Conservation (phyloP, 2,329 filamentous ascomycete species). For the Sclerotinia sclerotiorum region DNA sequence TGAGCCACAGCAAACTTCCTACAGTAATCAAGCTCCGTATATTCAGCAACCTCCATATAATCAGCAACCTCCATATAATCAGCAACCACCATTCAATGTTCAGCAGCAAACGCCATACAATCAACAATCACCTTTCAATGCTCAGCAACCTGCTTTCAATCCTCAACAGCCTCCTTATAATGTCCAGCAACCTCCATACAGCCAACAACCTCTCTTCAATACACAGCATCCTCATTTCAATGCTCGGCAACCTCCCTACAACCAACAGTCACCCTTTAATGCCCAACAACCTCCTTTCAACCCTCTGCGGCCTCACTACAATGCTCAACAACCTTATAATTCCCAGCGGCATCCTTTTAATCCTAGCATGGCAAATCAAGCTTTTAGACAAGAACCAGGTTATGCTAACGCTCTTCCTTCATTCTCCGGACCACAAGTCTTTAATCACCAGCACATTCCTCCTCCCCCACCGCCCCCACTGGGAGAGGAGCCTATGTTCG, state of each 20-base stretch:
- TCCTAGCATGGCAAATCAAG: conserved; percentile 19
- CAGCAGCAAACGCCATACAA: too few relatives aligned
- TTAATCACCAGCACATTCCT: conserved; percentile 19
- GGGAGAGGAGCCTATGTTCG: conserved; percentile 13
- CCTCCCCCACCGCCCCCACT: conserved; percentile 10
- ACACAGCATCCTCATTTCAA: conserved; percentile 26
- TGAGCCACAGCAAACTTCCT: conserved; percentile 1
- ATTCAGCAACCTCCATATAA: conserved; percentile 25
- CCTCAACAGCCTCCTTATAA: conserved; percentile 35
- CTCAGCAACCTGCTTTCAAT: conserved; percentile 31
- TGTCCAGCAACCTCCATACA: conserved; percentile 11
- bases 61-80: conserved; percentile 27
- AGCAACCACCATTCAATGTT: conserved; percentile 39
- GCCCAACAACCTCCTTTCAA: conserved; percentile 38
- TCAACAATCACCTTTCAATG: conserved; percentile 34
- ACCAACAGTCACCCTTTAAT: conserved; percentile 23
- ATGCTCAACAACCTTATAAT: conserved; percentile 6
- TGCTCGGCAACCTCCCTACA: not conserved
- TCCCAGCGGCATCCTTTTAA: conserved; percentile 2
- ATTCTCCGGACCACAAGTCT: conserved; percentile 31
- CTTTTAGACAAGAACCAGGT: conserved; percentile 38
- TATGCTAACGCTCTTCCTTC: conserved; percentile 37
- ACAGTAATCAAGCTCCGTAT: conserved; percentile 17
- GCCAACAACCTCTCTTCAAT: conserved; percentile 5
- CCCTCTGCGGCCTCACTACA: conserved; percentile 27